Conservation (phyloP, 148 eudicot species). For the Nyssa sinensis region DNA sequence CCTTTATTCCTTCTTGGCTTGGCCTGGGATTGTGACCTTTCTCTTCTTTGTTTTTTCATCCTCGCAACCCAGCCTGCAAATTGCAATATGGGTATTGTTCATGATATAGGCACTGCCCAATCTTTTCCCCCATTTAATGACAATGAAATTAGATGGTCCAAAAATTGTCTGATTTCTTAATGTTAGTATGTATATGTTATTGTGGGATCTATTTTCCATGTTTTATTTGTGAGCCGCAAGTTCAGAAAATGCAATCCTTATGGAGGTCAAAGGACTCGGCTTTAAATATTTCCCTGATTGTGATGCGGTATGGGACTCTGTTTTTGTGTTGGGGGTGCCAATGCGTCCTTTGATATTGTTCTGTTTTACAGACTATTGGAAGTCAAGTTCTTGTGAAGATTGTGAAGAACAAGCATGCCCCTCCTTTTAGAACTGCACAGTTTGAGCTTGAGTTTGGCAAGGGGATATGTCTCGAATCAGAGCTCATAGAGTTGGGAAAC, state of each 20-base stretch:
- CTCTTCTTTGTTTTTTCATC: neutral
- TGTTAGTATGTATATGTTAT: neutral
- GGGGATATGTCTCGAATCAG: conserved; percentile 71
- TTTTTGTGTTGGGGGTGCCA: neutral
- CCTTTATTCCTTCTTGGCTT: neutral
- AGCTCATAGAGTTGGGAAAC: conserved; percentile 65
- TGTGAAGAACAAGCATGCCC: conserved; percentile 93
- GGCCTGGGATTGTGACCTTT: neutral
- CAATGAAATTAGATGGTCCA: neutral
- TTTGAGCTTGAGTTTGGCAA: conserved; percentile 93
- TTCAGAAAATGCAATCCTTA: neutral
- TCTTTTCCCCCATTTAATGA: neutral
- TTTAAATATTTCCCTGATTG: neutral
- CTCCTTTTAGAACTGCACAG: conserved; percentile 76
- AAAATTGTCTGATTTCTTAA: neutral
- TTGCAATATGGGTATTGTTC: too few relatives aligned
- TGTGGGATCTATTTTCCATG: neutral
- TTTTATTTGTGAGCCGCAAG: neutral
- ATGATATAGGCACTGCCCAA: too few relatives aligned
- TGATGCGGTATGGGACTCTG: neutral
- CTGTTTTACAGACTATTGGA: conserved; percentile 62
- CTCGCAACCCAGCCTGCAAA: neutral
- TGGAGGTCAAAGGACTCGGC: neutral
- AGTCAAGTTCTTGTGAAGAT: conserved; percentile 81
- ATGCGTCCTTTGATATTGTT: neutral